Base-by-base conservation (phyloP, 805 yeast species). In the Wickerhamomyces chambardii region DNA sequence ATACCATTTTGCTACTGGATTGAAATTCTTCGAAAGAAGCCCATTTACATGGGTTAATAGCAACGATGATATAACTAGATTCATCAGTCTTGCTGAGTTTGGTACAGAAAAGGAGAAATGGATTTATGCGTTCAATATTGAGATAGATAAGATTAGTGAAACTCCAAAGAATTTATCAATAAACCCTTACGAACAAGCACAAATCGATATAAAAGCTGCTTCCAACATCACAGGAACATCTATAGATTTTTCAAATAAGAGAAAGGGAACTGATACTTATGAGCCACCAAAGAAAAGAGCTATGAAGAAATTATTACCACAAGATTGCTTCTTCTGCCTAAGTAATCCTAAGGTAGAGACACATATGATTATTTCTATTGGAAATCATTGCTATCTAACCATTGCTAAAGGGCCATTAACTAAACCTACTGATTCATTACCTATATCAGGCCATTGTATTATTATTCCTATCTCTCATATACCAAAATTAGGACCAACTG, bases 381-480 rank as follows among this genome's bases (percentile, higher is more conserved):
- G 84, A 1, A 68, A 69, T 11, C 61, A 64, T 31, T 59, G 75
- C 0, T 87, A 86, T 51, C 34, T 87, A 38, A 79, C 96, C 0
- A 65, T 78, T 14, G 94, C 95, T 1, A 86, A 83, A 50, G 97
- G 97, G 0, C 96, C 97, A 0, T 56, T 87, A 15, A 73, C 84
- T 2, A 56, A 67, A 19, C 73, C 79, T 1, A 61, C 61, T 12
- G 57, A 59, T 4, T 56, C 69, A 4, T 59, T 68, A 49, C 59
- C 63, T 8, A 78, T 84, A 48, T 73, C 94, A 0, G 95, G 94
- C 0, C 96, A 87, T 61, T 84, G 84, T 17, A 62, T 87, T 30
- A 66, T 89, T 8, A 74, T 86, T 11, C 94, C 96, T 0, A 71
- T 89, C 15, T 75, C 78, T 16, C 97, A 87, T 52, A 62, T 64